phyloP scores from a whole-genome alignment of 2,329 filamentous ascomycete genomes.

The Berkeleyomyces rouxiae region DNA sequence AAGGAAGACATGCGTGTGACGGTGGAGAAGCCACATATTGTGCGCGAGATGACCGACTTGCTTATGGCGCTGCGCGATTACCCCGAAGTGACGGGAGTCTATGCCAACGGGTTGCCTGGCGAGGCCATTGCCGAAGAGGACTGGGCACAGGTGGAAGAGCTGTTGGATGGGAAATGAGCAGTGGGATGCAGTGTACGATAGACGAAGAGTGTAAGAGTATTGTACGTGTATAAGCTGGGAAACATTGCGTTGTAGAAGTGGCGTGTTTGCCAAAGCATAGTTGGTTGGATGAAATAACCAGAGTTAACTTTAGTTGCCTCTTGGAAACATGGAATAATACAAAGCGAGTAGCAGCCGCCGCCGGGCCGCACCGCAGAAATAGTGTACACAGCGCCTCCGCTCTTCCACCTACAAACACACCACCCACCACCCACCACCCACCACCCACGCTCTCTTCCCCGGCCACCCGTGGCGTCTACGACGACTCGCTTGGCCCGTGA shows the following conservation, averaged over 20 bases:
- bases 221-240: not conserved
- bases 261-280: not conserved
- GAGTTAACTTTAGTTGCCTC: not conserved
- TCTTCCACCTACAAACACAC: not conserved
- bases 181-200: constrained; percentile 16
- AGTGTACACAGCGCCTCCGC: not conserved
- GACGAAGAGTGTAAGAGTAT: not conserved
- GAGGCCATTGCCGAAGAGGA: constrained; percentile 26
- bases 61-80: constrained; percentile 43
- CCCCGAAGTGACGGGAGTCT: constrained; percentile 55
- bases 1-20: constrained; percentile 56
- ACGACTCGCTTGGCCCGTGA: constrained; percentile 14
- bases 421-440: not conserved
- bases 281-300: not conserved
- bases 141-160: constrained; percentile 30
- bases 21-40: constrained; percentile 37
- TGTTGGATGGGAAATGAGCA: constrained; percentile 16
- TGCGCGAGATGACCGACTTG: constrained; percentile 39
- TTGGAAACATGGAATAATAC: not conserved
- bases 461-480: constrained; percentile 9
- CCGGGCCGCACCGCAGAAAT: not conserved
- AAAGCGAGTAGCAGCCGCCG: not conserved
- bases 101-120: constrained; percentile 43
- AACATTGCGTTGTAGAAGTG: not conserved
- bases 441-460: not conserved